Evolutionary conservation across 2,329 filamentous ascomycete genomes (phyloP).

Genomic region (Claviceps pusilla): DNA sequence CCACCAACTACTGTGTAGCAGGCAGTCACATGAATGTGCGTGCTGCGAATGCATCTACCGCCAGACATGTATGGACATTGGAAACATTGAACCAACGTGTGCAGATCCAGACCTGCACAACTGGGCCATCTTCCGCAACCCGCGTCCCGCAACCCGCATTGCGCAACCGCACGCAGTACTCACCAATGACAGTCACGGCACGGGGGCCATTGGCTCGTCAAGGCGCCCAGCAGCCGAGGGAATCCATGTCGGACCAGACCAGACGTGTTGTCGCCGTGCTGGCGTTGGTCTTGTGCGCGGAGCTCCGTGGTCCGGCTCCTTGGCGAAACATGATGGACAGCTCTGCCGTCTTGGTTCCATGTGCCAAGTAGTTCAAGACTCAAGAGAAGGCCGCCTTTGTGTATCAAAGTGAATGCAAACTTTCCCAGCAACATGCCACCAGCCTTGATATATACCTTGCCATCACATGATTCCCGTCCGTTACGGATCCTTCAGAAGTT

Average conservation of each 20-base stretch:
- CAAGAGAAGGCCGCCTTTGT: no score
- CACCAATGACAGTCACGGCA: background rate
- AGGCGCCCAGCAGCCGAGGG: background rate
- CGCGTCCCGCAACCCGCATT: background rate
- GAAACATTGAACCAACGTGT: no score
- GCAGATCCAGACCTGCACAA: no score
- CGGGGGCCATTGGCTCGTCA: background rate
- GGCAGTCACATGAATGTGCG: no score
- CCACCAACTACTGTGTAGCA: no score
- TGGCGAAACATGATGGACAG: background rate
- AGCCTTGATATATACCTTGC: background rate
- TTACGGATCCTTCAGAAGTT: background rate
- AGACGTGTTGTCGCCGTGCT: background rate
- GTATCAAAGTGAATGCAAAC: background rate
- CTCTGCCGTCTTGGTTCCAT: background rate
- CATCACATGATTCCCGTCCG: background rate
- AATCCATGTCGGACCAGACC: background rate
- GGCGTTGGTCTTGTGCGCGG: background rate
- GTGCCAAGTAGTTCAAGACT: no score
- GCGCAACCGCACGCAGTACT: background rate
- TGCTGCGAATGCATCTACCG: no score
- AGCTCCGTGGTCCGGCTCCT: conserved; percentile 1
- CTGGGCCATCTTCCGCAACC: background rate
- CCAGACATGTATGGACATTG: no score
- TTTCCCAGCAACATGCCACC: background rate